Evolutionary conservation across 441 rosid genomes (phyloP).

Genomic region (Geranium incanum): DNA sequence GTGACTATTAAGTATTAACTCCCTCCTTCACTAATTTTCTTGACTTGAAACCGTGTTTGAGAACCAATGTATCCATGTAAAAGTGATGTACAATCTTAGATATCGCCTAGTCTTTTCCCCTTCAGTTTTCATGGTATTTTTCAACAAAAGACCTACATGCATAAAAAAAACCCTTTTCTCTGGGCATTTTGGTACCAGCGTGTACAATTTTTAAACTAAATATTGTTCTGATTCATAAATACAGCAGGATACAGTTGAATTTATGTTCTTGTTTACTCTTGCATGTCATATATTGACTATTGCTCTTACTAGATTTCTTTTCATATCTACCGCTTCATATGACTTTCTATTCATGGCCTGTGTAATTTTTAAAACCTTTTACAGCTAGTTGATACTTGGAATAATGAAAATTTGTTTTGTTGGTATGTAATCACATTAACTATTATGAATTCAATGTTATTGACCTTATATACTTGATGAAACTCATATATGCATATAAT

Average conservation of each 20-base stretch:
- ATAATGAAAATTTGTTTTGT: not conserved
- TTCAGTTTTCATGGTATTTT: too few relatives aligned
- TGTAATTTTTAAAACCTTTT: not conserved
- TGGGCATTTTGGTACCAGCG: too few relatives aligned
- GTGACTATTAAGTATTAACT: not conserved
- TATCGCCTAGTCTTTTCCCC: not conserved
- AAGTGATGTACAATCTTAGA: not conserved
- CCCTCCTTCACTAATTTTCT: not conserved
- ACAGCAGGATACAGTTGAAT: too few relatives aligned
- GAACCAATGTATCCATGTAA: not conserved
- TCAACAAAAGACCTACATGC: too few relatives aligned
- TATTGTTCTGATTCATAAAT: too few relatives aligned
- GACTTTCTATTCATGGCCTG: too few relatives aligned
- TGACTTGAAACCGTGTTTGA: not conserved
- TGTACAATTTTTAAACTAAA: too few relatives aligned
- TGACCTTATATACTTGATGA: not conserved
- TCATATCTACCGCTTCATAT: too few relatives aligned
- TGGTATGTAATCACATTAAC: not conserved
- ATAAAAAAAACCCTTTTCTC: too few relatives aligned
- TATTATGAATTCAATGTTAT: not conserved
- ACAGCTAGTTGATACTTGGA: not conserved
- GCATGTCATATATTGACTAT: too few relatives aligned
- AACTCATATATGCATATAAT: not conserved
- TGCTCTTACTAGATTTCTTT: too few relatives aligned
- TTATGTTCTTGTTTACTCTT: too few relatives aligned